Evolutionary conservation across 2,329 filamentous ascomycete species (phyloP), one percentile per base, ranked within the genome.

Genomic region (Atkinsonella hypoxylon): DNA sequence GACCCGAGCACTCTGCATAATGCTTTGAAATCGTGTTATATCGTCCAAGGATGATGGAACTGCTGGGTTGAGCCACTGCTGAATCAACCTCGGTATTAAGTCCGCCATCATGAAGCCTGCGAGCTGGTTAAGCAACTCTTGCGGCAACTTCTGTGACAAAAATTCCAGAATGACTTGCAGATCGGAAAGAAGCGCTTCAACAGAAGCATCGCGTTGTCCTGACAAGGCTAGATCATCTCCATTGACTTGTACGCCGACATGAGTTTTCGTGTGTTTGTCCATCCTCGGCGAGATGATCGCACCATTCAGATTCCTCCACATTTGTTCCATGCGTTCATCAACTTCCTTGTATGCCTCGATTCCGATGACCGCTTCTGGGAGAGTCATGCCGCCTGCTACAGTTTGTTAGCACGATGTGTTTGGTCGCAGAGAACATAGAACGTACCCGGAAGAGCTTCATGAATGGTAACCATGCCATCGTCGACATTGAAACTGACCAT

Each of bases 31-130:
- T 1, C 70, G 72, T 9, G 73, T 72, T 65, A 96, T 82, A 11
- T 84, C 82, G 11, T 77, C 73, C 11, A 95, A 71, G 0, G 86
- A 83, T 1, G 83, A 73, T 1, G 93, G 91, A 0, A 98, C 83
- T 1, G 82, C 79, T 13, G 81, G 76, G 32, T 87, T 79, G 8
- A 98, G 75, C 84, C 89, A 95, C 4, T 77, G 73, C 4, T 77
- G 77, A 40, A 89, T 83, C 11, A 96, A 73, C 20, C 79, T 78
- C 6, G 79, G 75, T 9, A 83, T 76, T 10, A 95, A 67, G 39
- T 78, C 74, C 0, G 82, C 82, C 64, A 95, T 78, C 63, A 96
- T 78, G 9, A 79, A 76, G 12, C 76, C 71, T 0, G 86, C 85
- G 1, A 96, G 69, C 1, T 79, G 73, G 45, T 73, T 68, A 1